Base-by-base conservation (phyloP, 2,329 filamentous ascomycete genomes). In the Cryphonectria nitschkei region DNA sequence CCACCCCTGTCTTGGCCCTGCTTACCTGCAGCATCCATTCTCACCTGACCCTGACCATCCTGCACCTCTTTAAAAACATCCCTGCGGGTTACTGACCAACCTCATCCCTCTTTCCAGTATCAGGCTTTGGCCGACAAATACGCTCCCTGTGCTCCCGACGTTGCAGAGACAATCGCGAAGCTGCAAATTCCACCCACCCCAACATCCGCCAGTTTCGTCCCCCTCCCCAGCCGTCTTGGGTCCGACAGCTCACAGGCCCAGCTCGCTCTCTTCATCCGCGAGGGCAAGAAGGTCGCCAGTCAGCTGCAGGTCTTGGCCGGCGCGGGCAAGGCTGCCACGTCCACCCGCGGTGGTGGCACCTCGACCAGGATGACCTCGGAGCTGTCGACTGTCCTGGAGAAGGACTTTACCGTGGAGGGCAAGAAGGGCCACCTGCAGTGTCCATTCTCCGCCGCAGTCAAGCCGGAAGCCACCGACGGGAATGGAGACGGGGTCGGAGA, bases 401-500 rank as follows among this genome's bases (percentile, higher is more conserved):
- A 92, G 82, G 95, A 98, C 81, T 98, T 97, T 77, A 98, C 95
- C 26, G 92, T 95, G 46, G 86, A 91, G 78, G 95, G 95, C 72
- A 93, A 90, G 77, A 93, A 92, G 76, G 93, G 94, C 75, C 88
- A 88, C 74, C 83, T 98, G 67, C 88, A 89, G 75, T 98, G 95
- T 81, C 95, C 95, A 0, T 97, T 97, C 80, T 90, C 84, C 71
- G 81, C 84, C 71, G 81, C 84, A 76, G 76, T 81, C 79, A 81
- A 77, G 76, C 79, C 76, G 64, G 74, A 75, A 22, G 74, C 75
- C 41, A 75, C 71, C 34, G 60, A 73, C 75, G 68, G 61, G 16
- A 70, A 74, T 41, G 68, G 67, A 29, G 70, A 74, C 62, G 72
- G 69, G 65, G 67, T 72, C 75, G 75, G 68, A 73, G 68, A 70